Percentiles rank a stretch among this genome's conserved stretches.
Conservation (phyloP, 441 rosid genomes). For the Biscutella laevigata region DNA sequence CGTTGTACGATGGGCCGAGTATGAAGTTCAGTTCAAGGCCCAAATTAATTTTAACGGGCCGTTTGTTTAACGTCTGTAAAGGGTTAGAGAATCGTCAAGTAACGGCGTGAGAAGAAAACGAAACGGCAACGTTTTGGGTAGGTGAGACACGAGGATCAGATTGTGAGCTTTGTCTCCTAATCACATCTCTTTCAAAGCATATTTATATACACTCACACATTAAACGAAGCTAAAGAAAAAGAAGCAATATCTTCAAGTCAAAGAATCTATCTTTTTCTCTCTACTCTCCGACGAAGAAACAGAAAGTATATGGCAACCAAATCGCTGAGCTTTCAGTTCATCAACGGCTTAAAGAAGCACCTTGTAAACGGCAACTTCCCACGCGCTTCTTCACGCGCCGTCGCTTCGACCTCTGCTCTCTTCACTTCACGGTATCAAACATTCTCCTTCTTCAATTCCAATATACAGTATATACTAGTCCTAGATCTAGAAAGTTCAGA, state of each 20-base stretch:
- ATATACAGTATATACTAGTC: no score
- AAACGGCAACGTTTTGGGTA: conserved; percentile 21
- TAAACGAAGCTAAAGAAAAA: neutral
- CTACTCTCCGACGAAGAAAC: conserved; percentile 7
- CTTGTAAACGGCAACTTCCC: conserved; percentile 24
- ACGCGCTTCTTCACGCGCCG: conserved; percentile 24
- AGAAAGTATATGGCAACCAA: conserved; percentile 45
- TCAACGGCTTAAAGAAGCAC: conserved; percentile 50
- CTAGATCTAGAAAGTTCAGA: conserved; percentile 20
- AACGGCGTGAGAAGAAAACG: conserved; percentile 15
- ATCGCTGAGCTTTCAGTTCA: conserved; percentile 38
- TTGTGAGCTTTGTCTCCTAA: conserved; percentile 16
- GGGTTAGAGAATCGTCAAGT: neutral
- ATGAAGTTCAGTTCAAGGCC: no score
- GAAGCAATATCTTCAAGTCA: neutral
- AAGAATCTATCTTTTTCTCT: neutral
- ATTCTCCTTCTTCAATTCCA: no score
- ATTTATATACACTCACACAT: neutral
- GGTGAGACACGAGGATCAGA: conserved; percentile 20
- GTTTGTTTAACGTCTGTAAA: neutral
- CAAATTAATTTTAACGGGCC: conserved; percentile 5
- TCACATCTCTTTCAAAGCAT: conserved; percentile 13
- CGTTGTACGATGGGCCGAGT: no score
- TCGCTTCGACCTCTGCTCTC: conserved; percentile 7
- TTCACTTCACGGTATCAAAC: conserved; percentile 16